Percentiles rank a stretch among this genome's conserved stretches.
These are phyloP conservation scores for Pythium aristosporum DNA, from an alignment of 352 stramenopile genomes.

Conservation along the genomic window DNA sequence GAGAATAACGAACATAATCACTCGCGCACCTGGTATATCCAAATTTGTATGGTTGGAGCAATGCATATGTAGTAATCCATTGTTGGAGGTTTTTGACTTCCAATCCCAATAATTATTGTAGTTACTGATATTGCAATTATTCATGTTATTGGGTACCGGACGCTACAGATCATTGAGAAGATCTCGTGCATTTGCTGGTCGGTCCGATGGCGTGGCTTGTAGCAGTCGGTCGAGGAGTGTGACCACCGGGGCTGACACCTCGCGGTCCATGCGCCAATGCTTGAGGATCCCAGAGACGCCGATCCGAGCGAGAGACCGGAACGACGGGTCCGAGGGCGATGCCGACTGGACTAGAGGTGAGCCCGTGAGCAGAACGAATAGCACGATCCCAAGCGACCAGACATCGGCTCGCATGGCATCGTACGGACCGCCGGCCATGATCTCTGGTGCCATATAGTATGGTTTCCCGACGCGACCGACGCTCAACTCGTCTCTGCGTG, in stretches of 20 bases:
- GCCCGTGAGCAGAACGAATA: slow-evolving; percentile 64
- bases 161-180: no score
- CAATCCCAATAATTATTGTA: no score
- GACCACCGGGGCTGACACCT: slow-evolving; percentile 5
- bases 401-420: slow-evolving; percentile 29
- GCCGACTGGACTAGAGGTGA: slow-evolving; percentile 40
- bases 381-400: slow-evolving; percentile 56
- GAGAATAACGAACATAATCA: no score
- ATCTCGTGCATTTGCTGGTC: background rate
- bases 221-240: background rate
- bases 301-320: slow-evolving; percentile 27
- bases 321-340: slow-evolving; percentile 33
- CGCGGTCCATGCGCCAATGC: slow-evolving; percentile 26
- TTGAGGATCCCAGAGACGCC: slow-evolving; percentile 37
- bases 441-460: background rate
- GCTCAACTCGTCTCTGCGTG: background rate
- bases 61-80: no score
- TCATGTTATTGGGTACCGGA: no score
- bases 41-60: no score
- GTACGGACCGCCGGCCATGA: background rate
- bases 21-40: no score
- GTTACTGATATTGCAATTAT: no score
- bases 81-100: no score
- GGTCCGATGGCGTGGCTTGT: background rate
- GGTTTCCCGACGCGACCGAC: background rate